phyloP scores from a whole-genome alignment of 139 green algal species.

The Chloropicon primus region DNA sequence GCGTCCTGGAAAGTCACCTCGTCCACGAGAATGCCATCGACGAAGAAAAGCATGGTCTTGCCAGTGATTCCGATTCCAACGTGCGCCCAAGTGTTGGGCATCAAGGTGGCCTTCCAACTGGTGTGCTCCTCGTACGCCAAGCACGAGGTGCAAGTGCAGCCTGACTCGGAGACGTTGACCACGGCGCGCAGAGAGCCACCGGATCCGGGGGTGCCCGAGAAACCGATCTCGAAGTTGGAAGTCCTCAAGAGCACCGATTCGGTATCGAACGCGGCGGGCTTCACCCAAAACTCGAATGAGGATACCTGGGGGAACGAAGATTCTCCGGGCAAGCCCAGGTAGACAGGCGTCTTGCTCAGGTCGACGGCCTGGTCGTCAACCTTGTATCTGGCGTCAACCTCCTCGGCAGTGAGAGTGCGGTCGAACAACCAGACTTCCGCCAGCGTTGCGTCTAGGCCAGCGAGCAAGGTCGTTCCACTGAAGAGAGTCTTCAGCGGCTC shows the following conservation, averaged over 20 bases:
- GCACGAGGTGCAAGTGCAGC: constrained; percentile 10
- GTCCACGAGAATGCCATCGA: constrained; percentile 15
- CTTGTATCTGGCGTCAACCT: constrained; percentile 8
- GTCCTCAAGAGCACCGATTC: background rate
- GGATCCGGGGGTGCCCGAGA: too few relatives aligned
- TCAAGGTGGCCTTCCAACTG: constrained; percentile 6
- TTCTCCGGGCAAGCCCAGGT: background rate
- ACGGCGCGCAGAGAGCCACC: background rate
- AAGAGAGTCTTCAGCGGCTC: background rate
- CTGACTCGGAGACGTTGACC: background rate
- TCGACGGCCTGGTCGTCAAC: constrained; percentile 7
- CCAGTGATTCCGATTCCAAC: constrained; percentile 10
- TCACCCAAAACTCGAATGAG: constrained; percentile 11
- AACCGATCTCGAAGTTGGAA: background rate
- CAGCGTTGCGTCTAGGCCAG: background rate
- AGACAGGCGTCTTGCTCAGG: background rate
- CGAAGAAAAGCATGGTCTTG: constrained; percentile 7
- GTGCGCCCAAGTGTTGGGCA: constrained; percentile 8
- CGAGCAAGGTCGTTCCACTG: background rate
- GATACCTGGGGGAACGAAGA: background rate
- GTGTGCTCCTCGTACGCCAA: constrained; percentile 4
- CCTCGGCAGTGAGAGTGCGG: background rate
- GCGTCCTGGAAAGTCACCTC: background rate
- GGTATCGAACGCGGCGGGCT: background rate
- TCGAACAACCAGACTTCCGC: constrained; percentile 16